Evolutionary conservation across 164 flowering plant species (phyloP), one percentile per base, ranked within the genome.

Genomic region (Magnolia kwangsiensis): DNA sequence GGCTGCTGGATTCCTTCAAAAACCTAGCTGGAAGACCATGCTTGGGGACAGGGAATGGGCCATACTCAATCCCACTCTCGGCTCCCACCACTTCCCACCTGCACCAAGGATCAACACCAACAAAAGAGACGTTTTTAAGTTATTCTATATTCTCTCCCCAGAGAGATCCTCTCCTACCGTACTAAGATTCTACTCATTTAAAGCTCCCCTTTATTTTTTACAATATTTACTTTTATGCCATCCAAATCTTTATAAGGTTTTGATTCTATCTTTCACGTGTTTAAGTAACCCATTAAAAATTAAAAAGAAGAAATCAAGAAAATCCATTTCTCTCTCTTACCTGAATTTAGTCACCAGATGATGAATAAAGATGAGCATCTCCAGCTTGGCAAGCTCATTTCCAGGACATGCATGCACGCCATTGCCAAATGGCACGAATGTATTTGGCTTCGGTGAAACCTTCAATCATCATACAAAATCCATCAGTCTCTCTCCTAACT

Each of bases 381-480:
- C 94, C 74, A 91, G 86, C 81, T 90, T 92, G 80, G 97, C 97
- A 31, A 92, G 91, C 66, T 91, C 95, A 78, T 88, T 92, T 45
- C 97, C 97, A 0, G 95, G 97, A 72, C 97, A 92, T n/a, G 95
- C 79, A 78, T 91, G 95, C 1, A 82, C 86, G 21, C 97, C 97
- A 71, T 75, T 86, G 50, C 97, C 97, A 83, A 92, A 92, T 80
- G 97, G 95, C 85, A 89, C 58, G 29, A 88, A 92, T 13, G 95
- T 92, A 79, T 91, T 84, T 73, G 95, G 88, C 78, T 85, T 90
- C 63, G 92, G 94, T 20, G 89, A 83, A 63, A 84, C 92, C 95
- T 92, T 75, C 64, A 21, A 49, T 4, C 27, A 18, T 8, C 27
- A 68, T 13, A 66, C 29, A 24, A 8, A 55, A 55, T 55, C 45